Percentiles rank a stretch among this genome's conserved stretches.
Evolutionary conservation across 2,329 filamentous ascomycete genomes (phyloP).

Genomic region (Ascochyta lentis): DNA sequence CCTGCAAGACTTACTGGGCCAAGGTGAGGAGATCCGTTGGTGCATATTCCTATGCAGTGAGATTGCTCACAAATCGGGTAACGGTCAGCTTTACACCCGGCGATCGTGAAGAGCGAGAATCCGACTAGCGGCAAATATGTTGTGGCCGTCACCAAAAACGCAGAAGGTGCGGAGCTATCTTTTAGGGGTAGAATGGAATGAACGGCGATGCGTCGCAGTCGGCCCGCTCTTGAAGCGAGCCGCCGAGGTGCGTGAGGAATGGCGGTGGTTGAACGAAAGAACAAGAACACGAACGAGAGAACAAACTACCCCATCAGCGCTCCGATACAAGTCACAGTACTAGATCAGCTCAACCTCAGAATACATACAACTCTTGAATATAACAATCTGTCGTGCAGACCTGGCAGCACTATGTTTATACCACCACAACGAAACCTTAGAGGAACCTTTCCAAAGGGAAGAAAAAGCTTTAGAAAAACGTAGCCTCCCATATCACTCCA

Average conservation of each 20-base stretch:
- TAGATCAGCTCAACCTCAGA: background rate
- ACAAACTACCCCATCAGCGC: background rate
- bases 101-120: slow-evolving; percentile 1
- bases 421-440: background rate
- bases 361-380: background rate
- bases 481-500: background rate
- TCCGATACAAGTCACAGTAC: background rate
- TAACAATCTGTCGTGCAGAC: background rate
- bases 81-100: background rate
- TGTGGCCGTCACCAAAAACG: background rate
- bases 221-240: background rate
- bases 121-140: background rate
- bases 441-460: too few relatives aligned
- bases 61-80: background rate
- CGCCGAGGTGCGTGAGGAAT: too few relatives aligned
- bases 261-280: background rate
- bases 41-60: slow-evolving; percentile 14
- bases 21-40: slow-evolving; percentile 17
- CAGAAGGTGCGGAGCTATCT: background rate
- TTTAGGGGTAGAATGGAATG: background rate
- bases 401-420: background rate
- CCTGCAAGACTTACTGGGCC: background rate
- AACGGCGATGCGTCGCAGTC: background rate
- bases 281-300: background rate
- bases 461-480: background rate